Conservation (phyloP, 805 yeast species). For the Suhomyces vadensis region DNA sequence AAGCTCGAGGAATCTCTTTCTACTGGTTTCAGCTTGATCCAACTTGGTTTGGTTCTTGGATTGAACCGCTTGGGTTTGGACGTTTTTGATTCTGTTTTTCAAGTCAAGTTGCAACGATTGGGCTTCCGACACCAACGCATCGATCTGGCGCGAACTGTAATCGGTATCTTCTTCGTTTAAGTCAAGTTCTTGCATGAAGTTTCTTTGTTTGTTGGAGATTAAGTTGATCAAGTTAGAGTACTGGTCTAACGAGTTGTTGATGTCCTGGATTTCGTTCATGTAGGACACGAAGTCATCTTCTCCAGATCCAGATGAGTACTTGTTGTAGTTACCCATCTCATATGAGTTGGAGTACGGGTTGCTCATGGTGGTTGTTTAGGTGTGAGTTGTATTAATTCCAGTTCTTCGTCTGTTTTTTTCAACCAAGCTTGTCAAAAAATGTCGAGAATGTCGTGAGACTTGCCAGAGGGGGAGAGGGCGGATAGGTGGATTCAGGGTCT, state of each 20-base stretch:
- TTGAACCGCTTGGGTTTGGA: conserved; percentile 66
- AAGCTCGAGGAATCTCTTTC: conserved; percentile 79
- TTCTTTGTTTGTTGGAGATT: conserved; percentile 42
- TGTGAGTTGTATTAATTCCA: not conserved
- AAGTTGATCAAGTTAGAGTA: conserved; percentile 40
- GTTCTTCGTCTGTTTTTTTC: not conserved
- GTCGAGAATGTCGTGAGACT: not conserved
- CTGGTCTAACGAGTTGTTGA: conserved; percentile 43
- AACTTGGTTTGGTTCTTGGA: conserved; percentile 70
- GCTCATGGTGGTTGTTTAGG: conserved; percentile 25
- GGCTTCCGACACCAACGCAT: conserved; percentile 74
- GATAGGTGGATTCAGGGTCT: not conserved
- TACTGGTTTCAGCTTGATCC: conserved; percentile 87
- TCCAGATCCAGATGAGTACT: conserved; percentile 25
- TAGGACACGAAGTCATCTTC: conserved; percentile 46
- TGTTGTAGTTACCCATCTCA: conserved; percentile 28
- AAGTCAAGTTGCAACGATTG: conserved; percentile 72
- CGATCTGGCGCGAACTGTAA: conserved; percentile 72
- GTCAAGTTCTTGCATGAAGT: conserved; percentile 43
- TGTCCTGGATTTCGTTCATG: conserved; percentile 48
- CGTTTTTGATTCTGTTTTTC: conserved; percentile 72
- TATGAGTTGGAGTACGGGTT: conserved; percentile 35
- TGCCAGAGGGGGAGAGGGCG: not conserved
- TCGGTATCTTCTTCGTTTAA: conserved; percentile 50
- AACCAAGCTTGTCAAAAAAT: not conserved